Base-by-base conservation (phyloP, 441 rosid genomes). In the Hypseocharis bilobata region DNA sequence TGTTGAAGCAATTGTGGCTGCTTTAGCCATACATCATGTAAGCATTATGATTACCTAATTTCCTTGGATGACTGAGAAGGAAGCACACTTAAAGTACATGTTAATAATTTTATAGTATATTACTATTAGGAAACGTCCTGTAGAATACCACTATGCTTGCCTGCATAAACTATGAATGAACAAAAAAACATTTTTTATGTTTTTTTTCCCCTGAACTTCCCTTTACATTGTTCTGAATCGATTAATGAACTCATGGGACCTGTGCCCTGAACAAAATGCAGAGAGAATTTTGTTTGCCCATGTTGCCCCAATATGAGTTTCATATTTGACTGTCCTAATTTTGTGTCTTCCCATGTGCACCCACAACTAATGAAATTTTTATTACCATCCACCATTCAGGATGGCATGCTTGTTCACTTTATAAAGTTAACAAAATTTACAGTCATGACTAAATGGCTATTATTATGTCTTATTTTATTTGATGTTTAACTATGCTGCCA, bases 1-100 rank as follows among this genome's bases (percentile, higher is more conserved):
- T 0, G 92, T 88, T 63, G 97, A 88, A 81, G 92, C 95, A 73
- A 87, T 90, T 73, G 88, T 87, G 60, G 44, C 89, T 11, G 74
- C 88, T 72, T 85, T 92, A 70, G 80, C 96, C 66, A 82, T 92
- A 55, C 74, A 83, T 67, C 82, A 81, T 22, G 98, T 90, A 73
- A 73, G 86, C 67, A 44, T 66, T 68, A 66, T 60, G 1, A 62
- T 60, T 17, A 17, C 51, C 13, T 30, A 62, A 36, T 62, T 64
- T 30, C 59, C 7, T 72, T 32, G 0, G 42, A 51, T 38, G 0
- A 72, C 22, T 23, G 27, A 57, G 16, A 57, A 36, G 13, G 63
- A 70, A 65, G 61, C 58, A 54, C 28, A 13, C 36, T 8, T 25
- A 22, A 54, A 54, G 29, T 30, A 54, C 29, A 10, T 6, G 25